These are phyloP conservation scores for Candida glaebosa DNA, from an alignment of 805 yeast genomes.

Conservation along the genomic window DNA sequence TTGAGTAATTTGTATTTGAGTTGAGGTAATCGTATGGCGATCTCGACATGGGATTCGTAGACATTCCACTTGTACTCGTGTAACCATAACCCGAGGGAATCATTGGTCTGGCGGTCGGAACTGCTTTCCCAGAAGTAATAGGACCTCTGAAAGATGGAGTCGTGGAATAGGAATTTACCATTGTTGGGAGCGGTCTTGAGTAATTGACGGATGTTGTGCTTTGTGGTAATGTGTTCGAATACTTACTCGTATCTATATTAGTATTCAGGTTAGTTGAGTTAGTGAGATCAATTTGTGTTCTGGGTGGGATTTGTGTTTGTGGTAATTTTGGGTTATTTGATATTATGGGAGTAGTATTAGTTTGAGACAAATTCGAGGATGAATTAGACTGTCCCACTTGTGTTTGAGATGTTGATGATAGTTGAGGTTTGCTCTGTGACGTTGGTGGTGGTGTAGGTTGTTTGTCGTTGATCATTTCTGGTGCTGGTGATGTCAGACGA, in stretches of 20 bases:
- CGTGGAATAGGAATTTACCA: constrained; percentile 5
- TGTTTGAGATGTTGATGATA: background rate
- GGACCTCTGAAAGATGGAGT: constrained; percentile 5
- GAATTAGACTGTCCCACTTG: background rate
- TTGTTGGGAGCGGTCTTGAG: constrained; percentile 1
- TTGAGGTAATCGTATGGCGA: constrained; percentile 70
- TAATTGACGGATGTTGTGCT: constrained; percentile 8
- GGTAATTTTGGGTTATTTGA: background rate
- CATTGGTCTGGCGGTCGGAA: constrained; percentile 39
- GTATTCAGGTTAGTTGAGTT: constrained; percentile 1
- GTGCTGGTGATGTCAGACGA: background rate
- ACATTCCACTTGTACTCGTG: constrained; percentile 83
- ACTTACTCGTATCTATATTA: constrained; percentile 5
- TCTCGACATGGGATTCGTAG: constrained; percentile 46
- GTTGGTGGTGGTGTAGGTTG: constrained; percentile 6
- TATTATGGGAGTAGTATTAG: background rate
- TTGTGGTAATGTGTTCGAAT: no score
- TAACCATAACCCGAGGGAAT: constrained; percentile 61
- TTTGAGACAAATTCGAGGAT: constrained; percentile 1
- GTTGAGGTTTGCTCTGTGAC: background rate
- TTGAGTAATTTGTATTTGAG: constrained; percentile 22
- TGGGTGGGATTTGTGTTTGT: background rate
- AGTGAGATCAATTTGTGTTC: background rate
- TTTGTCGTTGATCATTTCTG: background rate
- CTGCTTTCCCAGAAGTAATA: background rate